Evolutionary conservation across 495 filamentous ascomycete genomes (phyloP).

Genomic region (Neurospora tetrasperma): DNA sequence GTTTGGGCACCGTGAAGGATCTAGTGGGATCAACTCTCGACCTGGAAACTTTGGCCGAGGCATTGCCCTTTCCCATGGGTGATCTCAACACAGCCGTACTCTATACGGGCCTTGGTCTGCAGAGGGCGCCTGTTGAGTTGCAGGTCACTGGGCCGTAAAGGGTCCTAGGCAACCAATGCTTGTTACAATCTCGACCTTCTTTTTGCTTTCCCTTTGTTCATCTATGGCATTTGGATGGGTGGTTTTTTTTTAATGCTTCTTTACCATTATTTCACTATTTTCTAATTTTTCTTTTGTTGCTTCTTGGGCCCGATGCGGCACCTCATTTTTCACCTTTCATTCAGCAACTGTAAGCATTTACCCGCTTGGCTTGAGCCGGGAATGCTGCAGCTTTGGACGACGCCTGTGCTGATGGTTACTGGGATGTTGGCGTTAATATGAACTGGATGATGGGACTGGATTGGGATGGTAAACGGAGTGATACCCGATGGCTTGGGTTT

Average conservation of each 20-base stretch:
- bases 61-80: conserved; percentile 2
- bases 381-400: too few relatives aligned
- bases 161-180: background rate
- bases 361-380: too few relatives aligned
- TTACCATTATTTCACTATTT: too few relatives aligned
- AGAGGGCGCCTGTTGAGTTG: background rate
- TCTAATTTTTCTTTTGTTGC: background rate
- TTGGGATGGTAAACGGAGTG: too few relatives aligned
- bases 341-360: background rate
- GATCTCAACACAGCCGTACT: conserved; percentile 3
- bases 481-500: too few relatives aligned
- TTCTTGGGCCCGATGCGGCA: background rate
- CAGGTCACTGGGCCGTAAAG: background rate
- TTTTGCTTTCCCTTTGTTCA: background rate
- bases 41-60: background rate
- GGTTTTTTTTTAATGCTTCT: background rate
- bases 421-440: too few relatives aligned
- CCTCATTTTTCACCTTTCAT: background rate
- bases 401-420: too few relatives aligned
- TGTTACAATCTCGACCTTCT: background rate
- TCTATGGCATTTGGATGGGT: background rate
- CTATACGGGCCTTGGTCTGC: conserved; percentile 6
- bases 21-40: conserved; percentile 1
- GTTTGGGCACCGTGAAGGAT: conserved; percentile 1
- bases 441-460: too few relatives aligned